Conservation (phyloP, 768 basidiomycete genomes). For the Mycena vulgaris region DNA sequence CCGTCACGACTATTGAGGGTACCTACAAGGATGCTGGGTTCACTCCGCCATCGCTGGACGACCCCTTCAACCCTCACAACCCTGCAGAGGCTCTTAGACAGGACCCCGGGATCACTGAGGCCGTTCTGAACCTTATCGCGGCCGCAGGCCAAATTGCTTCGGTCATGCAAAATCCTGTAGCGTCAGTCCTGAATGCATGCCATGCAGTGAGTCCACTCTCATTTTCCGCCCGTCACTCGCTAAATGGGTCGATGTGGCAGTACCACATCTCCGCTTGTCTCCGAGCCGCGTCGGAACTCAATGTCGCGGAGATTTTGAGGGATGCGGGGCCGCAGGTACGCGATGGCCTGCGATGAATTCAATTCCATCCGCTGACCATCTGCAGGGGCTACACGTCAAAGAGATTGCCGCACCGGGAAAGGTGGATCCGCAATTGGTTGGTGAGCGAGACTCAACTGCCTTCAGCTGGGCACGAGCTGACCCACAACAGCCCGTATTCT, state of each 20-base stretch:
- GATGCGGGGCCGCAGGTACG: constrained; percentile 42
- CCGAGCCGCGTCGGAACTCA: constrained; percentile 38
- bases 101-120: constrained; percentile 8
- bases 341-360: background rate
- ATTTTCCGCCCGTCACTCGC: background rate
- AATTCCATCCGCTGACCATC: constrained; percentile 39
- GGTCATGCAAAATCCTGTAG: constrained; percentile 26
- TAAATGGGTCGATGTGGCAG: constrained; percentile 23
- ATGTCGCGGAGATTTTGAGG: constrained; percentile 50
- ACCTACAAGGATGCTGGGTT: background rate
- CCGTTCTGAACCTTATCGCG: constrained; percentile 12
- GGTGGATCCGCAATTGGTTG: constrained; percentile 44
- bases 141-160: constrained; percentile 16
- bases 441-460: constrained; percentile 42
- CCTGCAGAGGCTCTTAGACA: constrained; percentile 5
- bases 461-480: no score
- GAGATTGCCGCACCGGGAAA: constrained; percentile 46
- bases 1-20: constrained; percentile 27
- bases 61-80: constrained; percentile 17
- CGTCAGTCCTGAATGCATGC: background rate
- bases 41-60: constrained; percentile 23
- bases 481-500: constrained; percentile 44
- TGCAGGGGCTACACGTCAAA: constrained; percentile 1
- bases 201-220: background rate
- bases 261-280: constrained; percentile 40